Base-by-base conservation (phyloP, 1,284 basidiomycete genomes). In the Cutaneotrichosporon arboriforme region DNA sequence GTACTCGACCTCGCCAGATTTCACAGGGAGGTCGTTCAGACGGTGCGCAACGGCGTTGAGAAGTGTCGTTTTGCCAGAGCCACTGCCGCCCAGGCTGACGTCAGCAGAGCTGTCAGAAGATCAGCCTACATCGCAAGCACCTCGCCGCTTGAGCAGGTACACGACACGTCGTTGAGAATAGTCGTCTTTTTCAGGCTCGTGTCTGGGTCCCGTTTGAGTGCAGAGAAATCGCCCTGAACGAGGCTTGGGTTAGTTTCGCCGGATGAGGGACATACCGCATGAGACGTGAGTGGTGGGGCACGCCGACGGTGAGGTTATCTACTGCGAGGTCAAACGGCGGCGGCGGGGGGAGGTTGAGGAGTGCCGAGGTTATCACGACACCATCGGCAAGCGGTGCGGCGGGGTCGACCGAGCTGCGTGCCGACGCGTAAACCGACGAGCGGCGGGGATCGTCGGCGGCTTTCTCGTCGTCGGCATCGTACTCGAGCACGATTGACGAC, bases 1-100 rank as follows among this genome's bases (percentile, higher is more conserved):
- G 26, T 58, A 62, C 9, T 46, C 53, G 15, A 72, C 67, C n/a
- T 68, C 65, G 26, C 75, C 74, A 10, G 61, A 47, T 23, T 64
- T 59, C 9, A 72, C 59, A 0, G 74, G 75, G 13, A 77, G 54
- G 36, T 70, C 70, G 14, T 65, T 58, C 3, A 73, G 50, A 4
- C 75, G 66, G 36, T 73, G 62, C 1, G 74, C 74, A 14, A 77
- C 68, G 2, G 73, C 67, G 46, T 76, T 75, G n/a, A 77, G 62
- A 0, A 77, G 65, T 5, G 76, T 76, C 14, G 75, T 76, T 57
- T 77, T 77, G 15, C 76, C 75, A 9, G 68, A 70, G 9, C 75
- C 74, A 5, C 68, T 73, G 4, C 69, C 69, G 17, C 72, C 73
- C 9, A 74, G 67, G 41, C 71, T 73, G 47, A 4, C 23, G 35